A percentile compares a stretch with the other conserved stretches of the same genome.
Conservation (phyloP, 2,329 filamentous ascomycete genomes). For the Aplosporella prunicola region DNA sequence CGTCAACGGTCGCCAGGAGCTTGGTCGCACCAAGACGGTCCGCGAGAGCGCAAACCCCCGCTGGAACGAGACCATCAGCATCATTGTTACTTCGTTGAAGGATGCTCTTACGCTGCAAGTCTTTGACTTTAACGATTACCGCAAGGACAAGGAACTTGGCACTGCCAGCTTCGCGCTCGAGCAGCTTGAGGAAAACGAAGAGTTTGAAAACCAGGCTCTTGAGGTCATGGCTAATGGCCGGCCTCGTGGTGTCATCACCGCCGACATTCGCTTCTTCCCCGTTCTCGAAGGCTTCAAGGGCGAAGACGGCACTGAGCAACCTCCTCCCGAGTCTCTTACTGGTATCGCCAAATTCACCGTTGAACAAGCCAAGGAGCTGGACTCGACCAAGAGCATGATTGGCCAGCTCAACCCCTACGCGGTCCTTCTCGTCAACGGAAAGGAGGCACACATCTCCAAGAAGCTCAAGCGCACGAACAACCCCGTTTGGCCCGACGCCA, state of each 20-base stretch:
- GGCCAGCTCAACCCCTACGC: conserved; percentile 89
- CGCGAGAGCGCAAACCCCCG: conserved; percentile 76
- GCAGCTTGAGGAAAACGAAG: conserved; percentile 63
- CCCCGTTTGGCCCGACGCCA: conserved; percentile 87
- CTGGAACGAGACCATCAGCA: conserved; percentile 95
- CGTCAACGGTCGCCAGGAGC: conserved; percentile 69
- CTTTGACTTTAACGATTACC: conserved; percentile 89
- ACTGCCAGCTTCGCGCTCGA: conserved; percentile 78
- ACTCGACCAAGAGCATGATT: conserved; percentile 83
- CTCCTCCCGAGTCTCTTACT: conserved; percentile 80
- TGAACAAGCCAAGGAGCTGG: conserved; percentile 92
- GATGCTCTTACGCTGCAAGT: conserved; percentile 78
- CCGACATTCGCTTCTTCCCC: conserved; percentile 90
- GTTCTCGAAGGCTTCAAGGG: conserved; percentile 65
- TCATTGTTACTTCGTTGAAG: conserved; percentile 84
- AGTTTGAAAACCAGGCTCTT: conserved; percentile 75
- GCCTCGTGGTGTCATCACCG: conserved; percentile 66
- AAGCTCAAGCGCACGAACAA: conserved; percentile 96
- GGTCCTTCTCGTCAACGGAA: conserved; percentile 78
- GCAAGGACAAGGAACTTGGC: conserved; percentile 94
- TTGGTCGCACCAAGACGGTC: conserved; percentile 83
- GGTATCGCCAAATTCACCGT: conserved; percentile 90
- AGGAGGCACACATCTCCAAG: conserved; percentile 79
- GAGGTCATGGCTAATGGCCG: conserved; percentile 81
- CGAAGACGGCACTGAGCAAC: conserved; percentile 67